Conservation (phyloP, 805 yeast genomes). For the Metschnikowia kofuensis region DNA sequence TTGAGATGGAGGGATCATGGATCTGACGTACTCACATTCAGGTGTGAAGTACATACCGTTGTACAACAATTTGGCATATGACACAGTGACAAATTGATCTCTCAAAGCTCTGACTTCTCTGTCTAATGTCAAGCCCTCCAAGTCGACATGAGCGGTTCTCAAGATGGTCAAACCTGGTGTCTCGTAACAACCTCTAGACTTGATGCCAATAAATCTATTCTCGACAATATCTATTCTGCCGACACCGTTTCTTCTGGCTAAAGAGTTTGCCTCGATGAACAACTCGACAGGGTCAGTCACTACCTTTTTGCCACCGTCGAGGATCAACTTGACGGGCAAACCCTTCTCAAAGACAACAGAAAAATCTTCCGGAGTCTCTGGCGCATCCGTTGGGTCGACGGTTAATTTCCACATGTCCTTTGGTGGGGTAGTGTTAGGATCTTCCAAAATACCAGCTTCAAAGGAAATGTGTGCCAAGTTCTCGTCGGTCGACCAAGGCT, state of each 20-base stretch:
- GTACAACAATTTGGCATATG: constrained; percentile 86
- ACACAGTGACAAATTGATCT: constrained; percentile 92
- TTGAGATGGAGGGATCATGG: constrained; percentile 94
- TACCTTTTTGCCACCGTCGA: constrained; percentile 55
- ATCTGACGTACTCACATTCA: constrained; percentile 93
- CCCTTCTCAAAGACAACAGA: constrained; percentile 81
- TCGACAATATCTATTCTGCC: constrained; percentile 99
- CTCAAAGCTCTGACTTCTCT: constrained; percentile 97
- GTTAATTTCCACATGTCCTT: constrained; percentile 99
- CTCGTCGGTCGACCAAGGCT: constrained; percentile 99
- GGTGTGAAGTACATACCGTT: constrained; percentile 98
- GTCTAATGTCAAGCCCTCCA: constrained; percentile 95
- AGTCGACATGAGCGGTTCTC: constrained; percentile 91
- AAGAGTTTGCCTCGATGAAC: constrained; percentile 86
- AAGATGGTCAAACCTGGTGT: constrained; percentile 96
- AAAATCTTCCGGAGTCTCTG: constrained; percentile 87
- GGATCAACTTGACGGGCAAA: constrained; percentile 75
- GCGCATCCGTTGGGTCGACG: constrained; percentile 93
- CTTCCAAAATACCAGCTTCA: constrained; percentile 99
- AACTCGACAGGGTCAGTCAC: constrained; percentile 89
- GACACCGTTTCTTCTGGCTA: constrained; percentile 99
- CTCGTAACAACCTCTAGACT: constrained; percentile 99
- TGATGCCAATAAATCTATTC: constrained; percentile 97
- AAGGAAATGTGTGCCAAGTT: constrained; percentile 98
- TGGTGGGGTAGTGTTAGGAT: constrained; percentile 98